phyloP scores from a whole-genome alignment of 352 stramenopile genomes.

The Phytophthora agathidicida region DNA sequence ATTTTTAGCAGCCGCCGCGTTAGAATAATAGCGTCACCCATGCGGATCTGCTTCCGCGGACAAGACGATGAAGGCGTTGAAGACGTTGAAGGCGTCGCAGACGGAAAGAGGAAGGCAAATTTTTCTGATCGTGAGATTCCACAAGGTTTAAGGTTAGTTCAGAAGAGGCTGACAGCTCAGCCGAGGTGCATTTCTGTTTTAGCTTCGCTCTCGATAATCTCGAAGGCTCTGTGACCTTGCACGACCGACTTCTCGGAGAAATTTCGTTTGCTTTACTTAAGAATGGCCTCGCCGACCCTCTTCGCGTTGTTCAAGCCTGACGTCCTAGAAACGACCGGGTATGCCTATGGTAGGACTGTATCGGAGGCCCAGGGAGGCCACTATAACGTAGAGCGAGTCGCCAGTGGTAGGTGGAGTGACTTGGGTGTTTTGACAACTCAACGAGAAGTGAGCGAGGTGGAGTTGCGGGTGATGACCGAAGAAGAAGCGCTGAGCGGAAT shows the following conservation, averaged over 20 bases:
- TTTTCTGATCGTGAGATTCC: slow-evolving; percentile 7
- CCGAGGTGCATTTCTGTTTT: neutral
- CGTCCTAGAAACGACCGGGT: neutral
- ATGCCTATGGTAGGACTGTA: neutral
- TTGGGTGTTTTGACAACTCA: neutral
- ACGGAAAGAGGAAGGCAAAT: neutral
- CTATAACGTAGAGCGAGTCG: neutral
- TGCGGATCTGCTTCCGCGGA: slow-evolving; percentile 8
- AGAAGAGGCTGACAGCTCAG: neutral
- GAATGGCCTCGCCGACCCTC: no score
- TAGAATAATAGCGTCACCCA: no score
- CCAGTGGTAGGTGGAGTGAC: slow-evolving; percentile 2
- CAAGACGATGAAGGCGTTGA: neutral
- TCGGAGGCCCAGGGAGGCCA: neutral
- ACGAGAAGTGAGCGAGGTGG: neutral
- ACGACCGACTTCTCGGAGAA: no score
- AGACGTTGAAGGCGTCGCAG: neutral
- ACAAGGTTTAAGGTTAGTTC: neutral
- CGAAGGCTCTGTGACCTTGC: neutral
- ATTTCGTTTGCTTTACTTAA: no score
- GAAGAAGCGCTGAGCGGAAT: slow-evolving; percentile 15
- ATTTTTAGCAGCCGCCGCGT: no score
- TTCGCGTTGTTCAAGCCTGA: no score
- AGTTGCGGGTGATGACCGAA: neutral
- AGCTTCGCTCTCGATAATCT: slow-evolving; percentile 1